Percentiles rank a stretch among this genome's conserved stretches.
Conservation (phyloP, 2,329 filamentous ascomycete genomes). For the Cladosporium colombiae region DNA sequence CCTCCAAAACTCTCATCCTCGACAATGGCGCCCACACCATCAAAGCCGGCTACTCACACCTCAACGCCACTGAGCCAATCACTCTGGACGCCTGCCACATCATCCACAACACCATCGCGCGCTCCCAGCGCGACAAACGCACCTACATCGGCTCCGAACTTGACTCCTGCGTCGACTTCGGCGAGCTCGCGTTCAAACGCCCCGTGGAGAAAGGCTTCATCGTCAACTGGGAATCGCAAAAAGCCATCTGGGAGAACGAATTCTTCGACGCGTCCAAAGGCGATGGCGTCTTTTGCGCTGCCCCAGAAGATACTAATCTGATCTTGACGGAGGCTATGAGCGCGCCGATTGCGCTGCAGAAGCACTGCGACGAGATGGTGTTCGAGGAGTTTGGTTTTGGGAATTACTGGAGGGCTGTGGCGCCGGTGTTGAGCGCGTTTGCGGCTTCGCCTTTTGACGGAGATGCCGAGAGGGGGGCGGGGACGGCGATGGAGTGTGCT, state of each 20-base stretch:
- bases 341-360: conserved; percentile 75
- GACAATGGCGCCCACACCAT: conserved; percentile 92
- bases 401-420: conserved; percentile 76
- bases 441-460: conserved; percentile 15
- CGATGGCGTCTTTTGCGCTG: conserved; percentile 60
- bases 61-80: conserved; percentile 27
- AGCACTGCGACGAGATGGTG: conserved; percentile 91
- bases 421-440: conserved; percentile 69
- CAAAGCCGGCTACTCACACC: conserved; percentile 75
- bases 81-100: conserved; percentile 60
- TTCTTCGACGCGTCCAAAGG: conserved; percentile 65
- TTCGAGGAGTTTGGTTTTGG: conserved; percentile 97
- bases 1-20: conserved; percentile 70
- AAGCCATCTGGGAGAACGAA: conserved; percentile 91
- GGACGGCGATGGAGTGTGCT: conserved; percentile 71
- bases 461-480: conserved; percentile 11
- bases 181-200: conserved; percentile 80
- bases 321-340: conserved; percentile 86
- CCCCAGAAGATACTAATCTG: conserved; percentile 75
- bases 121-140: conserved; percentile 72
- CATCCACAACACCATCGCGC: conserved; percentile 86
- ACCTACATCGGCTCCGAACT: conserved; percentile 80
- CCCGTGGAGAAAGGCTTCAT: conserved; percentile 94
- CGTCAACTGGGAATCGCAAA: conserved; percentile 95
- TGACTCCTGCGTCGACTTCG: conserved; percentile 79